Percentiles rank a stretch among this genome's conserved stretches.
Evolutionary conservation across 768 basidiomycete genomes (phyloP).

Genomic region (Pulveroboletus sp.): DNA sequence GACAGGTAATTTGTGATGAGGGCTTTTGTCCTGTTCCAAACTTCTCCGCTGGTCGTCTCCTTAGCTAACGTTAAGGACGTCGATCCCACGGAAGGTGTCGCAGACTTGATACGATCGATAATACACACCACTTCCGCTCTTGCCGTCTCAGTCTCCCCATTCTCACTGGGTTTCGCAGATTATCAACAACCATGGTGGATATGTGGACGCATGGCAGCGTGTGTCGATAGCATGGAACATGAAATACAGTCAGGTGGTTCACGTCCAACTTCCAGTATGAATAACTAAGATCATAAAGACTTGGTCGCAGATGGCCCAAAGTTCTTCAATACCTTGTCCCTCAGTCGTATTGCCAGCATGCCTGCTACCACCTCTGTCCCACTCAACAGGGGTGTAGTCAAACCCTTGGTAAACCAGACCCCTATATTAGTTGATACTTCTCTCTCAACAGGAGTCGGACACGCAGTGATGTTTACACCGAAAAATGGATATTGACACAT

Average conservation of each 20-base stretch:
- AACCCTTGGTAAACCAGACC: conserved; percentile 57
- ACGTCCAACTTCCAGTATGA: neutral
- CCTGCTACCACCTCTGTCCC: conserved; percentile 42
- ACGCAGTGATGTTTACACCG: conserved; percentile 72
- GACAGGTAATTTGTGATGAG: too few relatives aligned
- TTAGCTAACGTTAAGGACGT: too few relatives aligned
- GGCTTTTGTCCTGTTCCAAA: too few relatives aligned
- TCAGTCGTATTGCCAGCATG: conserved; percentile 32
- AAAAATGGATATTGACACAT: conserved; percentile 70
- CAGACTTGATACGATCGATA: too few relatives aligned
- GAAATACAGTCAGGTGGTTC: too few relatives aligned
- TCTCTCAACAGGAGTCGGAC: conserved; percentile 52
- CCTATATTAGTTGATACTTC: neutral
- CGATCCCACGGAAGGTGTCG: too few relatives aligned
- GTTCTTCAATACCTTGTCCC: neutral
- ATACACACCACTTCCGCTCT: too few relatives aligned
- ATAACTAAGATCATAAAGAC: neutral
- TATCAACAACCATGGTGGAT: neutral
- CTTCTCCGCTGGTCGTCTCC: too few relatives aligned
- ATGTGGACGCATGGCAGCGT: neutral
- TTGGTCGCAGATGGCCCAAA: too few relatives aligned
- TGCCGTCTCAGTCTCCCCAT: too few relatives aligned
- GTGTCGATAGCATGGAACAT: too few relatives aligned
- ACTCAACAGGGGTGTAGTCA: conserved; percentile 70
- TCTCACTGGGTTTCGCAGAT: too few relatives aligned